Base-by-base conservation (phyloP, 768 basidiomycete species). In the Amanita muscaria region DNA sequence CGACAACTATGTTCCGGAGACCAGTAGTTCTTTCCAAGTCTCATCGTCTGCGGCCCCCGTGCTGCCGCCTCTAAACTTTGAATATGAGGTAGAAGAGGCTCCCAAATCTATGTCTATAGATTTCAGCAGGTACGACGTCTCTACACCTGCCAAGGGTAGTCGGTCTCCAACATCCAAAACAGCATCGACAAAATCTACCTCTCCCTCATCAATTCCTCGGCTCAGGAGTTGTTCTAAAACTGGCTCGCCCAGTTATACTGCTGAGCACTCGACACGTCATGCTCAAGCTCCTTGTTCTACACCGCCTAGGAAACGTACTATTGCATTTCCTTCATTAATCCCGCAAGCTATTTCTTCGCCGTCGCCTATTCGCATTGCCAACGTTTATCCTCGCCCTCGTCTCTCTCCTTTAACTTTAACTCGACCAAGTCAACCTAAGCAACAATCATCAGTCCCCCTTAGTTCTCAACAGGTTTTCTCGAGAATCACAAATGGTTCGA, bases 401-500 rank as follows among this genome's bases (percentile, higher is more conserved):
- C 46, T 53, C 27, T 47, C 58, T 11, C 59, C 54, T 10, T 61
- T 68, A 29, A 72, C 68, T 7, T 73, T 70, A 47, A 69, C 69
- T 48, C 71, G 64, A 31, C 70, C 69, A 46, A 70, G 68, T 11
- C 56, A 54, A 47, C 74, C 67, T 42, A 68, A 64, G 53, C 63
- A 69, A 41, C 46, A 60, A 50, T 49, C 51, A 46, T 55, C 56
- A 48, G 48, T 49, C 53, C 38, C 51, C 47, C 59, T 16, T 15
- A 29, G 10, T 19, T n/a, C 43, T 8, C 22, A 33, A 5, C 32
- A 35, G 25, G 34, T 8, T 56, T 48, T 52, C 45, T 50, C 54
- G 54, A 49, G 49, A 48, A 55, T 49, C 49, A 29, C 65, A 73
- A 76, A 79, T 72, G 77, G 79, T 79, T 80, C 77, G 77, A 66